Evolutionary conservation across 2,329 filamentous ascomycete species (phyloP), one percentile per base, ranked within the genome.

Genomic region (Penicillium capsulatum): DNA sequence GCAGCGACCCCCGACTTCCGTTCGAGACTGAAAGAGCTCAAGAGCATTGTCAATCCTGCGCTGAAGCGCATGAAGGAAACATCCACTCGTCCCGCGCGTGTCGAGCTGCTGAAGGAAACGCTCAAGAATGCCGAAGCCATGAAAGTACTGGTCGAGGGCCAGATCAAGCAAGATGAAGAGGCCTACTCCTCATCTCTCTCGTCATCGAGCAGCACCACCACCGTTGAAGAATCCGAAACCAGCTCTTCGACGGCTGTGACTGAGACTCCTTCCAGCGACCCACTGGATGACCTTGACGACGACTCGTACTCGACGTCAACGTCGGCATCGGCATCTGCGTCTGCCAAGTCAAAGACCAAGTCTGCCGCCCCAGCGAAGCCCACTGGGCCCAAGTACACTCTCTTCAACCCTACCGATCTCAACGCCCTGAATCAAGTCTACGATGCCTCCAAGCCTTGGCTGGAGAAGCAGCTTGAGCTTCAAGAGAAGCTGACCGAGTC

Each of bases 271-370:
- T 47, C 58, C 7, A 45, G 47, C 29, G 73, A 71, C 27, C 77
- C 80, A 2, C 81, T 86, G 55, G 86, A 81, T 22, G 84, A 81
- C n/a, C 77, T 92, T 1, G 89, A 94, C 47, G 87, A 92, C 36
- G 84, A 87, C 15, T 50, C 66, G 3, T 65, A 67, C 37, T 63
- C 67, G 7, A 63, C 63, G 16, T 63, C 67, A 2, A 55, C 69
- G 3, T 59, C 67, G 4, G 64, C 63, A 5, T 58, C 67, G 4
- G 64, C 63, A 5, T 58, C 59, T 17, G 51, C 55, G 8, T 59
- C 61, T 4, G 64, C 63, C 4, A 59, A 59, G 17, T 51, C 55
- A 8, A 58, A 61, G 13, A 55, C 63, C 6, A 60, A 63, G 14
- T 51, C 60, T n/a, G 57, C 64, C 11, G 50, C 62, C 3, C 50